Conservation (phyloP, 2,329 filamentous ascomycete species). For the Thelonectria rubi region DNA sequence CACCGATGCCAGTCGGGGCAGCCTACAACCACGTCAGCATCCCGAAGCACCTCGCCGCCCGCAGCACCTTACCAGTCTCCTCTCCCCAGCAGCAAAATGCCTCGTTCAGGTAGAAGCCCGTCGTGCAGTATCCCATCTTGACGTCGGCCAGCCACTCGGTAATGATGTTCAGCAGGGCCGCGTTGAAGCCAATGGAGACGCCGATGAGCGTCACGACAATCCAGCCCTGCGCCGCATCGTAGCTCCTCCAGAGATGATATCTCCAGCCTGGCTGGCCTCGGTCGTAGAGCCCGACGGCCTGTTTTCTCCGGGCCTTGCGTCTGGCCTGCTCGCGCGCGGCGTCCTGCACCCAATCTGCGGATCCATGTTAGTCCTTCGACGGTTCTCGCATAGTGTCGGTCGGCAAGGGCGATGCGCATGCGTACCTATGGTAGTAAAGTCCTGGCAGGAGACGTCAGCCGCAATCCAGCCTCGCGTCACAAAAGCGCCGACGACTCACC, state of each 20-base stretch:
- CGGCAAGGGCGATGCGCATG: conserved; percentile 26
- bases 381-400: conserved; percentile 4
- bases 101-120: conserved; percentile 96
- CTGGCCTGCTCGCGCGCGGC: conserved; percentile 88
- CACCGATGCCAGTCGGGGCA: conserved; percentile 91
- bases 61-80: conserved; percentile 70
- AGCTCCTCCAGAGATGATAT: conserved; percentile 82
- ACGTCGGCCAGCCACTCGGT: conserved; percentile 97
- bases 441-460: conserved; percentile 52
- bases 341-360: conserved; percentile 93
- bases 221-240: conserved; percentile 97
- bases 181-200: conserved; percentile 91
- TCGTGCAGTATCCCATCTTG: conserved; percentile 95
- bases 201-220: conserved; percentile 95
- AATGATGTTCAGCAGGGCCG: conserved; percentile 91
- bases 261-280: conserved; percentile 78
- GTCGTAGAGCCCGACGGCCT: conserved; percentile 77
- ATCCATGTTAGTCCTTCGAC: conserved; percentile 45
- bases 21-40: conserved; percentile 56
- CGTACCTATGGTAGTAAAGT: conserved; percentile 92
- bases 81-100: conserved; percentile 98
- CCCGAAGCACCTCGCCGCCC: not conserved
- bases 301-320: conserved; percentile 77
- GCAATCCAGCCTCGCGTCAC: conserved; percentile 39
- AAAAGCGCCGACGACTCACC: conserved; percentile 51